Evolutionary conservation across 2,329 filamentous ascomycete species (phyloP), one percentile per base, ranked within the genome.

Genomic region (Monilinia fructigena): DNA sequence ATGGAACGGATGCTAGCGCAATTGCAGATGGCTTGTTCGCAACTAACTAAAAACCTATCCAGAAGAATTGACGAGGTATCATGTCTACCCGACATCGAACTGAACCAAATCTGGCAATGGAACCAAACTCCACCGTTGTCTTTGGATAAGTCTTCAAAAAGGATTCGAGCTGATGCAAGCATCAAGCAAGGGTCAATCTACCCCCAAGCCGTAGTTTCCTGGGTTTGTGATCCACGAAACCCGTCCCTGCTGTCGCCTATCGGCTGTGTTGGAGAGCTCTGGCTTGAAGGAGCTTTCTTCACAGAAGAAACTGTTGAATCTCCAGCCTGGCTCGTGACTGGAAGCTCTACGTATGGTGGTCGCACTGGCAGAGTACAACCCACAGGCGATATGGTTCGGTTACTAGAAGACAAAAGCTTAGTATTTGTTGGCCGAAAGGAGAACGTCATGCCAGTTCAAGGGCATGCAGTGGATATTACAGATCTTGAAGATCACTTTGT

Each of bases 401-500:
- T 86, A 65, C 79, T 83, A 48, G 74, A 77, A 0, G 81, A 87
- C 59, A 75, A 71, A 12, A 80, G 79, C 6, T 81, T 88, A 50
- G 76, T 82, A 16, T 87, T 85, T 68, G 79, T 88, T 50, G 86
- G 87, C 14, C 81, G 89, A 62, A 88, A 87, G 70, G 88, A 90
- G 31, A 71, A 73, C 54, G 54, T 66, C 18, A 31, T 73, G 3
- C 72, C 75, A 0, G 70, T 75, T 12, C 75, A 80, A 48, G 79
- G 79, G 7, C 77, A 80, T 67, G 75, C 76, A 4, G 75, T 80
- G 16, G 76, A 80, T 63, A 73, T 79, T 26, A 72, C 76, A 18
- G 78, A 80, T 8, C 73, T 82, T 7, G 79, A 81, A 66, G 68
- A 67, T 6, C 77, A 79, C 67, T 72, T 80, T n/a, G 35, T 67